phyloP scores from a whole-genome alignment of 2,329 filamentous ascomycete genomes.

The Periconia digitata region DNA sequence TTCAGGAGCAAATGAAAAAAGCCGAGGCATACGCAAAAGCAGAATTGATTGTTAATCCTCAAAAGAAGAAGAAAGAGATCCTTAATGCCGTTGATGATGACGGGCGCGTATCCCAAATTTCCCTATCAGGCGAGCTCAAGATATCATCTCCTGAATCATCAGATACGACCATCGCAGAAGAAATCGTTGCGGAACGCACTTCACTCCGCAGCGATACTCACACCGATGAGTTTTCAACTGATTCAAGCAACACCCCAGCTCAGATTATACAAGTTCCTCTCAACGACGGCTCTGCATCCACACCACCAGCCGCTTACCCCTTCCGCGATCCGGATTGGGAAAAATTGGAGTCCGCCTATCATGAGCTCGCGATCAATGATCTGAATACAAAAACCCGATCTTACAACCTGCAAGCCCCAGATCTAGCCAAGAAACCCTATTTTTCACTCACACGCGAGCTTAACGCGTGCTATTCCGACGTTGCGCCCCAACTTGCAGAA shows the following conservation, averaged over 20 bases:
- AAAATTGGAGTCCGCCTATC: constrained; percentile 70
- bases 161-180: constrained; percentile 23
- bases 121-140: constrained; percentile 49
- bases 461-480: constrained; percentile 77
- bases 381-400: constrained; percentile 80
- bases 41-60: constrained; percentile 67
- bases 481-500: constrained; percentile 73
- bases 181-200: constrained; percentile 28
- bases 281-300: constrained; percentile 13
- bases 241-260: constrained; percentile 11
- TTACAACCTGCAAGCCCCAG: constrained; percentile 94
- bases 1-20: constrained; percentile 70
- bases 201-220: constrained; percentile 11
- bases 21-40: constrained; percentile 76
- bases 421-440: constrained; percentile 91
- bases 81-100: constrained; percentile 47
- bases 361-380: constrained; percentile 72
- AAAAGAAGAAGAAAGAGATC: constrained; percentile 46
- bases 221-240: neutral
- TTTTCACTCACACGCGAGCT: constrained; percentile 83
- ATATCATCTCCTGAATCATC: constrained; percentile 15
- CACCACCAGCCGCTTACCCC: constrained; percentile 51
- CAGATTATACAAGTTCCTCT: constrained; percentile 18
- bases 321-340: constrained; percentile 83
- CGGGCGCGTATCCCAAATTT: constrained; percentile 53